Evolutionary conservation across 1,139 yeast species (phyloP).

Genomic region (Kodamaea anthophila): DNA sequence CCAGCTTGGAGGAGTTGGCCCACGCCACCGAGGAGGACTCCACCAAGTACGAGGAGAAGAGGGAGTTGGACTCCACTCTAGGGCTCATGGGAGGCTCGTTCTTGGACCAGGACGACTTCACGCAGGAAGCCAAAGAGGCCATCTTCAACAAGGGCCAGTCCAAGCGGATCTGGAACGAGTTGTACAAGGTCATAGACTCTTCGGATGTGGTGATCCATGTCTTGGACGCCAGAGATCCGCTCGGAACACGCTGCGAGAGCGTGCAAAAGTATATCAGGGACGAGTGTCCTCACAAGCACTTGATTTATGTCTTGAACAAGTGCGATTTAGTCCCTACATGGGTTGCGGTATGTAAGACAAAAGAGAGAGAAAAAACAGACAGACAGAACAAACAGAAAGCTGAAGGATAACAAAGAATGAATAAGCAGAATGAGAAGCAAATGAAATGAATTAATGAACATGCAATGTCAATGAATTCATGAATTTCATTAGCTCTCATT

Average conservation of each 20-base stretch:
- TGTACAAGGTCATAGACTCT: conserved; percentile 94
- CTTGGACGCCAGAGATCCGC: conserved; percentile 93
- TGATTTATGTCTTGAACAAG: conserved; percentile 90
- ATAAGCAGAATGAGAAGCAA: no score
- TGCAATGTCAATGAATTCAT: no score
- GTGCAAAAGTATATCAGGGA: conserved; percentile 90
- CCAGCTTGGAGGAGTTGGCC: conserved; percentile 80
- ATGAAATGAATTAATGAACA: no score
- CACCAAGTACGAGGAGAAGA: conserved; percentile 62
- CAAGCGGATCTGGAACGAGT: conserved; percentile 96
- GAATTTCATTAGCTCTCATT: no score
- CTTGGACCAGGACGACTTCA: conserved; percentile 69
- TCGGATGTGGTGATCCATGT: conserved; percentile 96
- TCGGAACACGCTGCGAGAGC: conserved; percentile 90
- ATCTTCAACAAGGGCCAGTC: conserved; percentile 97
- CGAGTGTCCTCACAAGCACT: conserved; percentile 95
- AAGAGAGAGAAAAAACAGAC: not conserved
- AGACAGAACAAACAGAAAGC: not conserved
- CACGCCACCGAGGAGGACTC: conserved; percentile 52
- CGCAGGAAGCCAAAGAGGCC: conserved; percentile 89
- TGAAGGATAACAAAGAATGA: not conserved
- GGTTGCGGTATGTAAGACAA: conserved; percentile 86
- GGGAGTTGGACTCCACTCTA: conserved; percentile 66
- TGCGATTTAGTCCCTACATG: conserved; percentile 98
- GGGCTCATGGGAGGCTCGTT: conserved; percentile 72